These are phyloP conservation scores for Pseudocohnilembus persalinus DNA, from an alignment of 169 alveolate genomes.

Conservation along the genomic window DNA sequence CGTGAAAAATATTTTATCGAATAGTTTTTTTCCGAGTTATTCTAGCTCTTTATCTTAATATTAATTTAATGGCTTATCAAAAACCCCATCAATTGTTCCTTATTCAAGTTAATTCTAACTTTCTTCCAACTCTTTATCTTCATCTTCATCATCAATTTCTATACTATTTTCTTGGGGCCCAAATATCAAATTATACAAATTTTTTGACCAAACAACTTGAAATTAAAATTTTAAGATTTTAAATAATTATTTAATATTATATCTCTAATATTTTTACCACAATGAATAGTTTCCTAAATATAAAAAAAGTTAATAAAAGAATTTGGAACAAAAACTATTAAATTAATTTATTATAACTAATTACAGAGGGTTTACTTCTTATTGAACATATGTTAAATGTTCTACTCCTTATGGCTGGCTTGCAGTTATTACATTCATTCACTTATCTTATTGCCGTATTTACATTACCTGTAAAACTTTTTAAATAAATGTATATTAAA, in stretches of 20 bases:
- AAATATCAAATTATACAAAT: neutral
- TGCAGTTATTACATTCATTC: constrained; percentile 17
- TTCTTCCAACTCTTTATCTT: neutral
- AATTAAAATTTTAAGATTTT: neutral
- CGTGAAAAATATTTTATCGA: too few species aligned
- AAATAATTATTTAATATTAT: too few species aligned
- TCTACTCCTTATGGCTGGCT: constrained; percentile 10
- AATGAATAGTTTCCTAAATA: neutral
- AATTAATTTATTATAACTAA: neutral
- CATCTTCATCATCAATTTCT: neutral
- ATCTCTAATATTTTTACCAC: neutral
- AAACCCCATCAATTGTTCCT: neutral
- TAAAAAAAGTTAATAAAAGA: neutral
- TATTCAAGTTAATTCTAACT: neutral
- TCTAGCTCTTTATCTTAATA: neutral
- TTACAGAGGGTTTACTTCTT: constrained; percentile 30
- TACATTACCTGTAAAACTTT: constrained; percentile 14
- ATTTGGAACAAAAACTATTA: neutral
- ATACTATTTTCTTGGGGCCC: neutral
- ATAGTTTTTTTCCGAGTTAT: neutral
- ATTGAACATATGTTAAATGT: constrained; percentile 28
- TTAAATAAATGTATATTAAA: constrained; percentile 20
- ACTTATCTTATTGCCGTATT: neutral
- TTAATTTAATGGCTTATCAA: too few species aligned
- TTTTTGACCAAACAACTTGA: neutral